Conservation (phyloP, 345 rosid species). For the Nasturtium officinale region DNA sequence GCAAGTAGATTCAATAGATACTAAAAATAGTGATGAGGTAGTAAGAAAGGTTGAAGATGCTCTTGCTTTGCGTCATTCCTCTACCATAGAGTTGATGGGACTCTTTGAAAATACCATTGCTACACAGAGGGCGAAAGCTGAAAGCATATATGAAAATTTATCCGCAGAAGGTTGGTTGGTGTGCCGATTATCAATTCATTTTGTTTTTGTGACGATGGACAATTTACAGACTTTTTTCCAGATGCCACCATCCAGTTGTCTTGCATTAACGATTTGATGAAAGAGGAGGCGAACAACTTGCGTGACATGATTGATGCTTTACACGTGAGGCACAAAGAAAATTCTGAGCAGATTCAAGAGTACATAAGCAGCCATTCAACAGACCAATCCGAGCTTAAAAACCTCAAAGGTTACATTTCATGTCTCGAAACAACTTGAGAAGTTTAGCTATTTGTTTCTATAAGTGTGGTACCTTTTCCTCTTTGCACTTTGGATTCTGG, state of each 20-base stretch:
- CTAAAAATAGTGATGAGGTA: constrained; percentile 48
- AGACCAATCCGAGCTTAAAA: constrained; percentile 73
- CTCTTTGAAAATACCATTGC: constrained; percentile 62
- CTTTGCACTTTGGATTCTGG: neutral
- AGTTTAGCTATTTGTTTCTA: constrained; percentile 5
- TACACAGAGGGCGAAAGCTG: constrained; percentile 62
- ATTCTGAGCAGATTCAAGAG: constrained; percentile 54
- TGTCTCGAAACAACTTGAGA: constrained; percentile 13
- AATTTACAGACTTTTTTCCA: constrained; percentile 34
- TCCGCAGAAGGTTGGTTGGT: constrained; percentile 71
- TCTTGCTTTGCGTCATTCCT: constrained; percentile 67
- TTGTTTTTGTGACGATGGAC: neutral
- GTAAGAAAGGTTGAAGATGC: constrained; percentile 60
- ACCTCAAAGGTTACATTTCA: constrained; percentile 63
- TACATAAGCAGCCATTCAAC: constrained; percentile 53
- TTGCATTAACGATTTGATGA: constrained; percentile 78
- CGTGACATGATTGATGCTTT: constrained; percentile 62
- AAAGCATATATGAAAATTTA: constrained; percentile 54
- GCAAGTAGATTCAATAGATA: constrained; percentile 55
- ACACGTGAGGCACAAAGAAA: constrained; percentile 68
- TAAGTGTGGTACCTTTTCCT: constrained; percentile 2
- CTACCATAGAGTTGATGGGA: constrained; percentile 68
- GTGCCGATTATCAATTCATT: constrained; percentile 20
- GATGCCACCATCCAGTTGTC: constrained; percentile 63
- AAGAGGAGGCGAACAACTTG: constrained; percentile 69